Percentiles rank a stretch among this genome's conserved stretches.
These are phyloP conservation scores for Fusarium metavorans DNA, from an alignment of 2,329 filamentous ascomycete genomes.

Conservation along the genomic window DNA sequence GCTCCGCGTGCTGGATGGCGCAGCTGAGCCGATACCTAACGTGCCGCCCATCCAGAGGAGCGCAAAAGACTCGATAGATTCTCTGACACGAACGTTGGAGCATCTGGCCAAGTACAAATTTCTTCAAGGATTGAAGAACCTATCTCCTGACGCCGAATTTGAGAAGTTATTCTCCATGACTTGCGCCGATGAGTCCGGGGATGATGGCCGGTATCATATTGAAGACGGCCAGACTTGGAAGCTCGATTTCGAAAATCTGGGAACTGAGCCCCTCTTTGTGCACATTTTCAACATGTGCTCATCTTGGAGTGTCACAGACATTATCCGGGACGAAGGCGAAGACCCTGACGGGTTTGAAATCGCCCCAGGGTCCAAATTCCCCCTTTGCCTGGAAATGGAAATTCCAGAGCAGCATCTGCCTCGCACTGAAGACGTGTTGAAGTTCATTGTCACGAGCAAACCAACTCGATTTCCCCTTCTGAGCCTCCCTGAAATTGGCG, in stretches of 20 bases:
- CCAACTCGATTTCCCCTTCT: neutral
- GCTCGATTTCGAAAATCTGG: neutral
- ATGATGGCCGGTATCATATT: neutral
- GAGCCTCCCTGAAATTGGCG: neutral
- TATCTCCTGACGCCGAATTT: neutral
- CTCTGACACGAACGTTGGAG: neutral
- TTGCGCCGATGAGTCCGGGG: neutral
- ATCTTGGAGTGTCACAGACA: neutral
- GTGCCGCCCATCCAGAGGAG: neutral
- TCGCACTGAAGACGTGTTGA: neutral
- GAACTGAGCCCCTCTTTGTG: neutral
- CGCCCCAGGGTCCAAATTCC: neutral
- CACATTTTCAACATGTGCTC: neutral
- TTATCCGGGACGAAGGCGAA: neutral
- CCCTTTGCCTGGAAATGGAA: neutral
- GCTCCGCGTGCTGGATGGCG: neutral
- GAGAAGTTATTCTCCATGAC: neutral
- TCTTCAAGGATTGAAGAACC: neutral
- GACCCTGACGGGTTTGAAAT: neutral
- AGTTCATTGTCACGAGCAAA: neutral
- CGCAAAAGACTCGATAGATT: neutral
- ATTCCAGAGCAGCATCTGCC: neutral
- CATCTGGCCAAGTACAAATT: neutral
- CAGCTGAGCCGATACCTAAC: neutral
- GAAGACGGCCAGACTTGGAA: neutral